Percentiles rank a stretch among this genome's conserved stretches.
phyloP scores from a whole-genome alignment of 768 basidiomycete species.

The Kwoniella bestiolae region DNA sequence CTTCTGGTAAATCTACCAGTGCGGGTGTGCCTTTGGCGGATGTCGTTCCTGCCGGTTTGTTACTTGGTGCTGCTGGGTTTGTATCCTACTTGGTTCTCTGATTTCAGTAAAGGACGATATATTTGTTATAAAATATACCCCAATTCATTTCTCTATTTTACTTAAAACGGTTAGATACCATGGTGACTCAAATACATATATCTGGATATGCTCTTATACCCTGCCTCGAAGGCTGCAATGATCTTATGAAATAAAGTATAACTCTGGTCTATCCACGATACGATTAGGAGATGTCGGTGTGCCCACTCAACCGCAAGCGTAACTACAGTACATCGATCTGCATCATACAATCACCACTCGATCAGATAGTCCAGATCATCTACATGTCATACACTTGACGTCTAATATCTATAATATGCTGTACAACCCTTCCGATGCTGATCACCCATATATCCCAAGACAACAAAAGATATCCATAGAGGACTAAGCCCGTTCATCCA shows the following conservation, averaged over 20 bases:
- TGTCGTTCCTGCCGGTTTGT: conserved; percentile 26
- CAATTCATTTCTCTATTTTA: conserved; percentile 6
- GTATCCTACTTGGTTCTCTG: conserved; percentile 36
- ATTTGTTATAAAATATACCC: conserved; percentile 3
- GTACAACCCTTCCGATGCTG: too few relatives aligned
- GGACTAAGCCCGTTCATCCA: not conserved
- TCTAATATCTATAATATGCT: too few relatives aligned
- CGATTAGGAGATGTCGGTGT: too few relatives aligned
- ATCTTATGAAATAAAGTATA: conserved; percentile 16
- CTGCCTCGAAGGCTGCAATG: conserved; percentile 2
- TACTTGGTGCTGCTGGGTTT: conserved; percentile 26
- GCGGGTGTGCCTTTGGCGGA: conserved; percentile 19
- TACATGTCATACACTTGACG: too few relatives aligned
- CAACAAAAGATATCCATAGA: too few relatives aligned
- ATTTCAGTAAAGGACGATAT: conserved; percentile 4
- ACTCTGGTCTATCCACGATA: not conserved
- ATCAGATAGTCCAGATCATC: too few relatives aligned
- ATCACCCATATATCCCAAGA: too few relatives aligned
- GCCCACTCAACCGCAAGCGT: too few relatives aligned
- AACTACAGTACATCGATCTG: too few relatives aligned
- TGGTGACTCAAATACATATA: not conserved
- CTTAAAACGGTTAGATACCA: conserved; percentile 9
- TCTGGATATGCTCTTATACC: not conserved
- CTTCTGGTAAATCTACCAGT: not conserved
- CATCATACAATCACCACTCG: not conserved